Evolutionary conservation across 2,329 filamentous ascomycete genomes (phyloP), one percentile per base, ranked within the genome.

Genomic region (Cladosporium sphaerospermum): DNA sequence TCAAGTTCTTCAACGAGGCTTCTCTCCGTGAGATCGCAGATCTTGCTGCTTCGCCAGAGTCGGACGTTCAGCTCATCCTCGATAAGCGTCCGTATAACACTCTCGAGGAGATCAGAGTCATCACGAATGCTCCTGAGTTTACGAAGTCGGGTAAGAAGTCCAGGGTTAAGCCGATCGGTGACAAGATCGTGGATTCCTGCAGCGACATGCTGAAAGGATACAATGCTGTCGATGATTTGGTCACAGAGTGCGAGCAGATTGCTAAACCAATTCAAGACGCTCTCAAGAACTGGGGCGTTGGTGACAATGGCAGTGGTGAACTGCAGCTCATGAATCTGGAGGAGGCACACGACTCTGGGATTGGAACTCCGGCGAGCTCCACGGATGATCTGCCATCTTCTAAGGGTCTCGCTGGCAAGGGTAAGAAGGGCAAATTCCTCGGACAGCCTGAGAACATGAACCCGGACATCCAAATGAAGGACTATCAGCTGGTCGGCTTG

Each of bases 401-500:
- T 10, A 61, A 59, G 36, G 44, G 42, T 62, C 63, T 10, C 59
- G 61, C 54, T 75, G 78, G 45, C 71, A 77, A 45, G 75, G 81
- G 58, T 70, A 68, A 18, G 70, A 78, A 57, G 68, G 69, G 74
- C 48, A 67, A 72, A 14, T 69, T 68, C 48, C 71, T 85, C 39
- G 71, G 78, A 33, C 88, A 97, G 67, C 93, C 93, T 0, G 71
- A 77, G 3, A 80, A 85, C 49, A 93, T 99, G 88, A 80, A 82
- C 31, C 78, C 85, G 0, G 80, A 87, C 52, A 80, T 92, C 53
- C 75, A 80, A 37, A 83, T 99, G 75, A 96, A 97, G 67, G 85
- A 93, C 34, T 97, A 96, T 64, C 93, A 99, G 67, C 74, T 97
- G 16, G 89, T 95, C 31, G 93, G 93, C 3, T 79, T 99, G 48